phyloP scores from a whole-genome alignment of 257 asterid species.

The Jaltomata sinuosa region DNA sequence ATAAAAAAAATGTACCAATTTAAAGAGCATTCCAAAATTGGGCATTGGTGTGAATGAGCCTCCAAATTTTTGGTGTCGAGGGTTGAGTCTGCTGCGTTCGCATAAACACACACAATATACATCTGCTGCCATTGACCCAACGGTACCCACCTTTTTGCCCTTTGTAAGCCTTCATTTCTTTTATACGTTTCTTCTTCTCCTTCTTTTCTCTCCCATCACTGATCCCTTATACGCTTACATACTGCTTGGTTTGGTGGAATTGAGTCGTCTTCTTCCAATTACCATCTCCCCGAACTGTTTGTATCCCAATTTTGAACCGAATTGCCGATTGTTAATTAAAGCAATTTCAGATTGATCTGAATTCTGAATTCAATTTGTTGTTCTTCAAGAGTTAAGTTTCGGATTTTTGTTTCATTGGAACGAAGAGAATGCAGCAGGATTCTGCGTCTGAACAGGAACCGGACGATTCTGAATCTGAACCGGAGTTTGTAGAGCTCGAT shows the following conservation, averaged over 20 bases:
- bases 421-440: slow-evolving; percentile 52
- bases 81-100: background rate
- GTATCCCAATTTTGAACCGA: background rate
- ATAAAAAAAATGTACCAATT: too few relatives aligned
- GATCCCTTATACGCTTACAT: background rate
- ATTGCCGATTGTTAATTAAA: too few relatives aligned
- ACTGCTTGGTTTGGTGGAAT: background rate
- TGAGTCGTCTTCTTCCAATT: background rate
- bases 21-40: too few relatives aligned
- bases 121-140: background rate
- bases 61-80: too few relatives aligned
- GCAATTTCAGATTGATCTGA: background rate
- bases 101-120: background rate
- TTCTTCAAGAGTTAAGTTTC: background rate
- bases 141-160: background rate
- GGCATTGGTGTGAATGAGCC: too few relatives aligned
- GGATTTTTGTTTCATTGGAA: background rate
- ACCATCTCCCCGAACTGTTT: background rate
- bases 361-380: background rate
- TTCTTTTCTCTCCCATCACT: background rate
- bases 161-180: background rate
- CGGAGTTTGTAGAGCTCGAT: slow-evolving; percentile 83
- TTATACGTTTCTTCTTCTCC: background rate
- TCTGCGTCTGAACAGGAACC: slow-evolving; percentile 56
- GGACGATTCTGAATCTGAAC: slow-evolving; percentile 66